Conservation (phyloP, 352 stramenopile genomes). For the Elongisporangium prolatum region DNA sequence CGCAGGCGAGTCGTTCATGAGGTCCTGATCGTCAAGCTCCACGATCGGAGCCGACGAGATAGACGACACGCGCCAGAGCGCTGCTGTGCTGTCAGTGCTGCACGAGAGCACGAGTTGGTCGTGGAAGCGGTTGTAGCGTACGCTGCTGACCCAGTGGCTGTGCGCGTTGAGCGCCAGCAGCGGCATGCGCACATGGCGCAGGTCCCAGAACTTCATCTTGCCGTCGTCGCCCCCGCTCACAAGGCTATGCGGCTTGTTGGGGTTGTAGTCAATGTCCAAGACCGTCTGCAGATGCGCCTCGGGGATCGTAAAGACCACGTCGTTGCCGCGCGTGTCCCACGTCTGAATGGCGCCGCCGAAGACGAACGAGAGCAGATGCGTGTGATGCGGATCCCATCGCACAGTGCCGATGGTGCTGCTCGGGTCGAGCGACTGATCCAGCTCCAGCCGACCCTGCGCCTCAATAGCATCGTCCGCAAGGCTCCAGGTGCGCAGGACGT, state of each 20-base stretch:
- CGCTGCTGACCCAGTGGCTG: slow-evolving; percentile 89
- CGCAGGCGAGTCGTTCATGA: slow-evolving; percentile 55
- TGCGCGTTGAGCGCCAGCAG: slow-evolving; percentile 89
- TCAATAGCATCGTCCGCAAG: slow-evolving; percentile 26
- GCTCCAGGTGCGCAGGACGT: slow-evolving; percentile 48
- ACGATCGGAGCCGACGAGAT: slow-evolving; percentile 96
- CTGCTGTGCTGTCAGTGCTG: slow-evolving; percentile 92
- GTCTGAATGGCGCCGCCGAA: slow-evolving; percentile 57
- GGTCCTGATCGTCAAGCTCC: slow-evolving; percentile 85
- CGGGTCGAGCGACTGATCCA: slow-evolving; percentile 42
- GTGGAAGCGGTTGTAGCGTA: slow-evolving; percentile 98
- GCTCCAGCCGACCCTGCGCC: slow-evolving; percentile 35
- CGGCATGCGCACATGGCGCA: slow-evolving; percentile 73
- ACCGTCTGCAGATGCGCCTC: slow-evolving; percentile 58
- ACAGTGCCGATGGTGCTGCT: slow-evolving; percentile 29
- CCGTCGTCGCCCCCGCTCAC: slow-evolving; percentile 92
- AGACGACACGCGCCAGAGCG: slow-evolving; percentile 95
- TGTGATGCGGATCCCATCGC: slow-evolving; percentile 84
- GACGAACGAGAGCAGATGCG: slow-evolving; percentile 54
- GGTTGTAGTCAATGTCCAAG: slow-evolving; percentile 96
- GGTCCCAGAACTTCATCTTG: slow-evolving; percentile 97
- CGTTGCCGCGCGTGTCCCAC: slow-evolving; percentile 64
- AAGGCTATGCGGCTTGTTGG: slow-evolving; percentile 94
- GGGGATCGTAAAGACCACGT: slow-evolving; percentile 35
- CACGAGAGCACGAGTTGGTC: slow-evolving; percentile 95